Evolutionary conservation across 441 rosid species (phyloP), one percentile per base, ranked within the genome.

Genomic region (Erodium trifolium): DNA sequence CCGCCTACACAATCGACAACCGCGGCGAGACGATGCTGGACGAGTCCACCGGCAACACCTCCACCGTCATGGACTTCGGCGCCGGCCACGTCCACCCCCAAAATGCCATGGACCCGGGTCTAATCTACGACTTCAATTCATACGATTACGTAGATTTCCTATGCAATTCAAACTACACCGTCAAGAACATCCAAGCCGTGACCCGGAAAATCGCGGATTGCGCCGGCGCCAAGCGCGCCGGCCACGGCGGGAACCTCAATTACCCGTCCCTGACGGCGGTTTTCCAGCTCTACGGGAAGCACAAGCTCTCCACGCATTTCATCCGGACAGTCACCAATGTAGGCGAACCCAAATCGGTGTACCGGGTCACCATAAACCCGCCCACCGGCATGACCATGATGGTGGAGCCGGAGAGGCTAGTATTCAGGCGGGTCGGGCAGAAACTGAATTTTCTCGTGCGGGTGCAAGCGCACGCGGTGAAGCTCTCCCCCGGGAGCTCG

Each of bases 51-150:
- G 86, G 90, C 9, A 86, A 88, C 73, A 68, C 83, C 9, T 88
- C 90, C 0, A 74, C 88, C 4, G 83, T 79, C 62, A 70, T 84
- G 78, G 90, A 88, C 78, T 88, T 77, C 31, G 93, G 93, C 13
- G 82, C 93, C 0, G 90, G 93, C 68, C 93, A 88, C 69, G 93
- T 88, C 39, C 93, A 88, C 55, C 93, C 93, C 2, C 84, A 87
- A 16, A 83, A 79, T 73, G 93, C 93, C 18, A 79, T 88, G 85
- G 80, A 86, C 71, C 93, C 93, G 0, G 93, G 90, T 3, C 29
- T 88, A 16, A 75, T 88, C 35, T 88, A 82, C 13, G 93, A 88
- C 70, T 62, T 84, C 4, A 78, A 79, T 18, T 37, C 82, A 2
- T 82, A 79, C 59, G 88, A 88, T 67, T 88, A 88, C 39, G 74